Evolutionary conservation across 495 filamentous ascomycete species (phyloP), one percentile per base, ranked within the genome.

Genomic region (Hyaloscypha hepaticicola): DNA sequence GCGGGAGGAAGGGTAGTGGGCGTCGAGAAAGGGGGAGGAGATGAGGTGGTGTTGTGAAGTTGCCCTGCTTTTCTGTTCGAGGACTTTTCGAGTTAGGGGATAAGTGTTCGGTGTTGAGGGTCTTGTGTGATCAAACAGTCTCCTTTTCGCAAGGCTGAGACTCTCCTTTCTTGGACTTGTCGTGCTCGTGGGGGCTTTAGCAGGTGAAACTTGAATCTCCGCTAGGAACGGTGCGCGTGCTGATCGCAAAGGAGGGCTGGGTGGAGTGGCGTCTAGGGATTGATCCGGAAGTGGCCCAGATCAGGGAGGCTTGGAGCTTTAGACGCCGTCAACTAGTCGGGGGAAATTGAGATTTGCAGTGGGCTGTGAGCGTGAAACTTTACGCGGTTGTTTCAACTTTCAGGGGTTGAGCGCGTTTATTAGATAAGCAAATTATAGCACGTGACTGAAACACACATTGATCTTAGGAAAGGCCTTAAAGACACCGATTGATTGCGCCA

Each of bases 331-430:
- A n/a, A n/a, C n/a, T n/a, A n/a, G n/a, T 27, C 12, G 38, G 62
- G 25, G 33, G 22, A 28, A 51, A 61, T 29, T 49, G 26, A 48
- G 45, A 50, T 57, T 57, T 57, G 50, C 25, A 27, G 50, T 53
- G 38, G 38, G 25, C 21, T 26, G 8, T 53, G 34, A 38, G 24
- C 33, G 31, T 56, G 51, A 57, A 49, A 31, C 25, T 3, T 24
- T 50, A 64, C 62, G 62, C 62, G 62, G 45, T 58, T 64, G 53
- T 58, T 58, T 64, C 61, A 45, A 28, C 34, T 31, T 31, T 16
- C 14, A 16, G 38, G 38, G 38, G 14, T 45, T 14, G 16, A 16
- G 14, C 38, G 38, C 38, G 38, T 45, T 45, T 45, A 45, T 16
- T 4, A 11, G 6, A 4, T 4, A 45, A 16, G 38, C 38, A 11